Evolutionary conservation across 2,329 filamentous ascomycete species (phyloP), one percentile per base, ranked within the genome.

Genomic region (Diplodia mutila): DNA sequence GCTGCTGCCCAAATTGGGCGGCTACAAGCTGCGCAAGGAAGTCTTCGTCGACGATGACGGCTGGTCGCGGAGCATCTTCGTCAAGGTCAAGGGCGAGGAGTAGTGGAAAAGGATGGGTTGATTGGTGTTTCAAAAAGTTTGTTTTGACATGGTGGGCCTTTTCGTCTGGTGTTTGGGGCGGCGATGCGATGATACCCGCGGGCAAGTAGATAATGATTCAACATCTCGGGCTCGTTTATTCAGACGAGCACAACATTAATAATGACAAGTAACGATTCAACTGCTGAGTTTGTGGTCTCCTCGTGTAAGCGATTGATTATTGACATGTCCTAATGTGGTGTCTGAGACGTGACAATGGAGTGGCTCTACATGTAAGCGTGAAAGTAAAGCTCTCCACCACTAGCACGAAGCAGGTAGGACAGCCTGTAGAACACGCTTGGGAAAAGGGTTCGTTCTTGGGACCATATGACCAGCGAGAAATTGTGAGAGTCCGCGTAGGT

Each of bases 1-100:
- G 9, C 59, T 85, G 7, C 68, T 85, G 68, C 84, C 84, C 0
- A 78, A 79, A 61, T 59, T 81, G n/a, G 79, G 79, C 2, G 70
- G 71, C 18, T 81, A 80, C 68, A 75, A 73, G 52, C 71, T 81
- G 8, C 72, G 75, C 48, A 75, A 79, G 65, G 77, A 79, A 69
- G 73, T 75, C 5, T 70, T 77, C 23, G 70, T 76, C 34, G 72
- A 74, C 49, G 70, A 73, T 3, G 78, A 80, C 71, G 79, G 79
- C 1, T 80, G 79, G 79, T 75, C 77, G 70, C 74, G 79, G 66
- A 77, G 77, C 69, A 71, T 77, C 3, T 80, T 80, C 67, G 77
- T 74, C 49, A 69, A 70, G 11, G 70, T 75, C 6, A 48, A 34
- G 32, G 42, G 48, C 11, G 54, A 61, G 27, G 51, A 55, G 29